Base-by-base conservation (phyloP, 495 filamentous ascomycete species). In the Penicillium crystallinum region DNA sequence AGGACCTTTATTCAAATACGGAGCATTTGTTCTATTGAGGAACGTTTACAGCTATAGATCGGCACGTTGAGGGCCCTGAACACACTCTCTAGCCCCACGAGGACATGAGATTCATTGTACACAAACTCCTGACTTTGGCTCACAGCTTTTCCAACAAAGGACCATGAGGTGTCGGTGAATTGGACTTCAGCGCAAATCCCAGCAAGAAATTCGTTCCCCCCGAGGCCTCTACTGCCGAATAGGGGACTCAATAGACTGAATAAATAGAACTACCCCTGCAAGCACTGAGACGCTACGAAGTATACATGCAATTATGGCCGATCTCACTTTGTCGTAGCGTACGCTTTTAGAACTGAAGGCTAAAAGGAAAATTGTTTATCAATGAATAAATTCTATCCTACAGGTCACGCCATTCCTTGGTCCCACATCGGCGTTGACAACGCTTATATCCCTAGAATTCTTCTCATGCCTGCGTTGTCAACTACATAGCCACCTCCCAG, bases 401-500 rank as follows among this genome's bases (percentile, higher is more conserved):
- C 22, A 47, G 17, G 23, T 10, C 18, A 3, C 27, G 34, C n/a
- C 22, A 11, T 15, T 19, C 11, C 36, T 15, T 11, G 11, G 18
- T 8, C 27, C 14, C 3, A 10, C 10, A 31, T 12, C 12, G 17
- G 14, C 33, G 4, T 23, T 9, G 12, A 22, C 1, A 12, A 42
- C 18, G 12, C 40, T 38, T 27, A 45, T 21, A 64, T 21, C 7
- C 37, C 54, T 45, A 64, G 11, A 4, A 64, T 45, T 33, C 61
- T 53, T 4, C 58, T 48, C 34, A 64, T 47, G 1, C 46, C 61
- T 7, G 18, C 21, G 15, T 64, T 64, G 9, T 37, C 52, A 30
- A 64, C 23, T 2, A 64, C 33, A 23, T 33, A 53, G 14, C 58
- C 46, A 30, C 42, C 46, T 15, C 61, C 61, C 37, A 57, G 21